Evolutionary conservation across 1,284 basidiomycete genomes (phyloP).

Genomic region (Moesziomyces aphidis): DNA sequence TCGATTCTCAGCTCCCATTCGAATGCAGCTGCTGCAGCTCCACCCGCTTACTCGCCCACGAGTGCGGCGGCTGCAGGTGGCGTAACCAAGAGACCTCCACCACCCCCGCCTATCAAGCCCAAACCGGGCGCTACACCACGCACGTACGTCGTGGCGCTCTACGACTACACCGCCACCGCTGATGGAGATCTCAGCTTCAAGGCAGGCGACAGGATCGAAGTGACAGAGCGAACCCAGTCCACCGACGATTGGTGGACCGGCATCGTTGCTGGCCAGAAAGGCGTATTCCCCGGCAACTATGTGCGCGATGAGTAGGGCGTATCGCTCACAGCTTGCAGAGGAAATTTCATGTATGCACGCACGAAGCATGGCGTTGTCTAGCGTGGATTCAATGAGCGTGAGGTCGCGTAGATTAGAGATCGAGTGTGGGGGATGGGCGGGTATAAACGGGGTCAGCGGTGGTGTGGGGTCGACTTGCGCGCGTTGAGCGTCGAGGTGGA

Average conservation of each 20-base stretch:
- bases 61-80: conserved; percentile 18
- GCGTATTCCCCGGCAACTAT: conserved; percentile 85
- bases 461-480: conserved; percentile 11
- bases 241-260: conserved; percentile 99
- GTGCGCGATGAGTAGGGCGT: conserved; percentile 41
- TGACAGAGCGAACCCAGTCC: conserved; percentile 85
- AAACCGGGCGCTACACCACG: conserved; percentile 77
- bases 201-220: conserved; percentile 91
- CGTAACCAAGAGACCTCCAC: conserved; percentile 79
- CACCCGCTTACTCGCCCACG: conserved; percentile 27
- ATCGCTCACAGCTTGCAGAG: too few species aligned
- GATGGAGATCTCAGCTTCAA: conserved; percentile 93
- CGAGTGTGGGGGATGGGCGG: neutral
- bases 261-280: conserved; percentile 81
- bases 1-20: conserved; percentile 16
- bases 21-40: conserved; percentile 3
- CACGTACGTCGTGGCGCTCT: conserved; percentile 90
- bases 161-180: conserved; percentile 83
- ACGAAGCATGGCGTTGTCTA: neutral
- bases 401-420: too few species aligned
- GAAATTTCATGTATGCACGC: too few species aligned
- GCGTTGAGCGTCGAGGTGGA: conserved; percentile 12
- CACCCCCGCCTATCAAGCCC: conserved; percentile 84
- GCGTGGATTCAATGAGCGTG: neutral
- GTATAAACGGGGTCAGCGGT: conserved; percentile 4